Evolutionary conservation across 176 grass and related monocot genomes (phyloP), one percentile per base, ranked within the genome.

Genomic region (Rhipidocladum racemiflorum): DNA sequence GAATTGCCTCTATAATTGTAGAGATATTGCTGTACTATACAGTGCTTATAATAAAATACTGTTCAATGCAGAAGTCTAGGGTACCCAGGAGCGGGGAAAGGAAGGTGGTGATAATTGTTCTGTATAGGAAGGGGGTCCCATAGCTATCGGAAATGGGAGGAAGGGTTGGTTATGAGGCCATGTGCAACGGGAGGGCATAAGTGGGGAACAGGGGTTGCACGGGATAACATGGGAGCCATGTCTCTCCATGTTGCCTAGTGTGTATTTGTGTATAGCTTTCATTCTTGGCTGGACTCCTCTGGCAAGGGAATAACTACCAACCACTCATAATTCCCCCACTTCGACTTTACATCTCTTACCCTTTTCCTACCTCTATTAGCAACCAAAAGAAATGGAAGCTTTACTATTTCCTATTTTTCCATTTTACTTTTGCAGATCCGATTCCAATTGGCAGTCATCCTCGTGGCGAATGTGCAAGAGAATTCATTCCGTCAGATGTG

Each of bases 171-270:
- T 83, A 85, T 85, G 86, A 86, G 77, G 79, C 85, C 90, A 96
- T 96, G 93, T 92, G 93, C 85, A 89, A 91, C 86, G 86, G 84
- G 74, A 88, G 77, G 82, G 63, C 73, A 73, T 82, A 86, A 90
- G 88, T 90, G 93, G 93, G 85, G 93, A 92, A 92, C 90, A 92
- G 85, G 80, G 90, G 65, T 85, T 88, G 84, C 82, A 90, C 76
- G 88, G 79, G 87, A 91, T 94, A 89, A 89, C 92, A 87, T 94
- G 92, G 89, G 86, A 89, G 68, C 76, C 89, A 94, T 86, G 86
- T 80, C 79, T 91, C 70, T 75, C 75, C 86, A 94, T 91, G 92
- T 89, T 94, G 86, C 86, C 72, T 86, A 75, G 83, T 84, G 80
- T 86, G 78, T 83, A 92, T 89, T 80, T 82, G 75, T 94, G 74